These are phyloP conservation scores for Candida anglica DNA, from an alignment of 805 yeast genomes.

Conservation along the genomic window DNA sequence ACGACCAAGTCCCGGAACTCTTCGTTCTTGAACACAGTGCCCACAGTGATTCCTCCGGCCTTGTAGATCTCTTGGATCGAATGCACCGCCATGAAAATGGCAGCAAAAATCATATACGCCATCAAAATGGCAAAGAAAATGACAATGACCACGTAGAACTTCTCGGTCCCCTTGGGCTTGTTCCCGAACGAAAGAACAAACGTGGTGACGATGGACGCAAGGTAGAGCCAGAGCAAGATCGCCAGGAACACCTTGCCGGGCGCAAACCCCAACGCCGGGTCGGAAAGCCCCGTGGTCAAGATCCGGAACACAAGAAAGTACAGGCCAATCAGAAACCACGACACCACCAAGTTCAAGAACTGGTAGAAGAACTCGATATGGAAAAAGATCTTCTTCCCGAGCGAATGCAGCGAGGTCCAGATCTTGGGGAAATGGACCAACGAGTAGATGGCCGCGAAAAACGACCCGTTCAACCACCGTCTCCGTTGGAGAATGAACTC, in stretches of 20 bases:
- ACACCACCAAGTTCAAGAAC: constrained; percentile 47
- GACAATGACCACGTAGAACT: constrained; percentile 49
- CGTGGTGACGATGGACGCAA: constrained; percentile 54
- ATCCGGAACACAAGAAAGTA: constrained; percentile 61
- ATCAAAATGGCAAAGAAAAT: constrained; percentile 57
- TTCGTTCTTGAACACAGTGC: constrained; percentile 43
- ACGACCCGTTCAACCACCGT: constrained; percentile 69
- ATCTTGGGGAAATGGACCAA: constrained; percentile 53
- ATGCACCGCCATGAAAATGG: constrained; percentile 53
- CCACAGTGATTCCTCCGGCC: constrained; percentile 37
- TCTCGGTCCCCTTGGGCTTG: constrained; percentile 58
- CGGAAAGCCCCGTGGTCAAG: constrained; percentile 49
- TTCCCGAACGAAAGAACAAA: constrained; percentile 64
- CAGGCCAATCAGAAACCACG: constrained; percentile 65
- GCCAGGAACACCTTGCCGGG: constrained; percentile 49
- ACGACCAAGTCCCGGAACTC: constrained; percentile 49
- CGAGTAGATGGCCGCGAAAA: constrained; percentile 59
- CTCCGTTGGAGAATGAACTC: constrained; percentile 64
- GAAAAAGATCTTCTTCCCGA: constrained; percentile 45
- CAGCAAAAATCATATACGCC: constrained; percentile 56
- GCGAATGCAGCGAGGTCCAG: constrained; percentile 52
- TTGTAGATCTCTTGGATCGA: constrained; percentile 38
- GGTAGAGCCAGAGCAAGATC: constrained; percentile 51
- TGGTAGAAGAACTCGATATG: constrained; percentile 58
- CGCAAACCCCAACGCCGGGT: constrained; percentile 33